Base-by-base conservation (phyloP, 2,329 filamentous ascomycete species). In the Cladosporium phlei region DNA sequence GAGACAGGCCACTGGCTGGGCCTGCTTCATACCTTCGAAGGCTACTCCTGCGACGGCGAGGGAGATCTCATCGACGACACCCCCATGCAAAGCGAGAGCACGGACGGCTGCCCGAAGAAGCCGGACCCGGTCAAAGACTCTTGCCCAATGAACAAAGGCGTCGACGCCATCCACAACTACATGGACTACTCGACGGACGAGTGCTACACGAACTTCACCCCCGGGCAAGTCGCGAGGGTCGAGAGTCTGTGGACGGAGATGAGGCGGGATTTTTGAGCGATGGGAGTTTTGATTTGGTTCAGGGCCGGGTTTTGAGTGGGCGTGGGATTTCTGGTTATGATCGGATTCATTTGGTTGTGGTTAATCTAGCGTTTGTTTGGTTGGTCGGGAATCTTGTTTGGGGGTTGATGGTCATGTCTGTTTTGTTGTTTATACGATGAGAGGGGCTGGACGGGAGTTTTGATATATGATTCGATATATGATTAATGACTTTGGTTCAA, bases 171-270 rank as follows among this genome's bases (percentile, higher is more conserved):
- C 46, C 73, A 77, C 50, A 78, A 80, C 56, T 80, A 74, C 55
- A 80, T 81, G 77, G 78, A 81, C 60, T 79, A 80, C 58, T 73
- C 69, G 4, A 71, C 66, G 6, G 77, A 80, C 66, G 69, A 66
- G 16, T 80, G 77, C 52, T 79, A 80, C 59, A 66, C 68, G 52
- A 66, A 60, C 2, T 80, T 80, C 52, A 77, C 76, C 5, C 56
- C 63, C 2, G 64, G 67, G 29, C 77, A 80, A 66, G 63, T 69
- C 16, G 58, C 65, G 48, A 61, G 77, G 43, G 78, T 80, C 69
- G 64, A 69, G 53, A 71, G 60, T 53, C 70, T 79, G 66, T 80
- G 73, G 71, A 61, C 55, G 27, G 64, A 69, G 54, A 72, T 68
- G 57, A 58, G 69, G 46, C 46, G 59, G 43, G 66, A 63, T 10